Evolutionary conservation across 495 filamentous ascomycete species (phyloP).

Genomic region (Annulohypoxylon moriforme): DNA sequence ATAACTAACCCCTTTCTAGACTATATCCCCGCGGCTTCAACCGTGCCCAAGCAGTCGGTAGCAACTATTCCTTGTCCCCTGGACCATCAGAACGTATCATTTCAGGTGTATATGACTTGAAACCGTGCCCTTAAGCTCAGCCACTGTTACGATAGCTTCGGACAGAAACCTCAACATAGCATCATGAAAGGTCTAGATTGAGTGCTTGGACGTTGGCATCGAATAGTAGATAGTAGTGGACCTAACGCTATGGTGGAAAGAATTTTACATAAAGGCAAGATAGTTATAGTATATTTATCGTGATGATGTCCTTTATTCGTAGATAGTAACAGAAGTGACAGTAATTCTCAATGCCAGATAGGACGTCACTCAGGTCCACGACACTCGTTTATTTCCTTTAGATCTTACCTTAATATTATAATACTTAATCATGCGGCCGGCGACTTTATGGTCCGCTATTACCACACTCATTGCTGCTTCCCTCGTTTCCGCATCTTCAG

Average conservation of each 20-base stretch:
- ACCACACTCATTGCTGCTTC: constrained; percentile 23
- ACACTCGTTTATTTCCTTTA: constrained; percentile 25
- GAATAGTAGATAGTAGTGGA: constrained; percentile 9
- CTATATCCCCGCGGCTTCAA: constrained; percentile 11
- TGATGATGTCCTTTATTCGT: not conserved
- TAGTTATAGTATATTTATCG: constrained; percentile 4
- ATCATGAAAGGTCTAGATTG: constrained; percentile 19
- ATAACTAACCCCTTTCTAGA: constrained; percentile 14
- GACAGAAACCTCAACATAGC: not conserved
- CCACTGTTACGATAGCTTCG: constrained; percentile 15
- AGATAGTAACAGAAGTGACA: not conserved
- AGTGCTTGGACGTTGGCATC: constrained; percentile 17
- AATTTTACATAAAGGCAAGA: not conserved
- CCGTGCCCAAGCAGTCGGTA: constrained; percentile 20
- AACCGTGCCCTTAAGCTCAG: constrained; percentile 1
- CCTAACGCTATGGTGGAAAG: constrained; percentile 1
- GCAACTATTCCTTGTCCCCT: not conserved
- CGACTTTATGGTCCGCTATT: constrained; percentile 19
- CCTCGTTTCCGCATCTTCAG: constrained; percentile 21
- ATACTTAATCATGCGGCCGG: constrained; percentile 30
- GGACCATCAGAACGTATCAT: constrained; percentile 11
- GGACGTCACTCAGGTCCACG: constrained; percentile 20
- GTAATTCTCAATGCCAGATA: constrained; percentile 6
- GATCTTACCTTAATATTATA: constrained; percentile 21
- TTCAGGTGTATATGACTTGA: not conserved